Base-by-base conservation (phyloP, 2,329 filamentous ascomycete species). In the Paecilomyces sp. region DNA sequence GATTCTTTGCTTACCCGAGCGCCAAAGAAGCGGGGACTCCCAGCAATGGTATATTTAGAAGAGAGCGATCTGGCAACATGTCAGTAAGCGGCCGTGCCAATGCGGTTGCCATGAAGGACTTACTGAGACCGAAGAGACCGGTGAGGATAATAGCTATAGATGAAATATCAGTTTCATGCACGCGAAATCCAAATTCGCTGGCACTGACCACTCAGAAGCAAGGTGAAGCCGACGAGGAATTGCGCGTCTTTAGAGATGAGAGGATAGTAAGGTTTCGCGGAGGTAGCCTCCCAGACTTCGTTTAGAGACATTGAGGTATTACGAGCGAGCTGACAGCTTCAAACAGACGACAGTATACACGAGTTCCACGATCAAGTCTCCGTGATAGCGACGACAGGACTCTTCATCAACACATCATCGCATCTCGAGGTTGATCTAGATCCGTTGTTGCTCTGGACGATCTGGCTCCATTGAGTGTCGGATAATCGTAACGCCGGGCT, bases 211-310 rank as follows among this genome's bases (percentile, higher is more conserved):
- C 88, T 71, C 31, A 91, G 72, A 61, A 97, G 82, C 62, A 97
- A 83, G 58, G 81, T 74, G 77, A 92, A 93, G 71, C 87, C 92
- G 65, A 96, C 81, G 66, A 85, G 79, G 80, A 97, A 94, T 68
- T 97, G 94, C 73, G 81, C 87, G 71, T 87, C 84, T 81, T 97
- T 97, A 74, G 84, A 84, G 69, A 97, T 79, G 60, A 86, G 74
- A 63, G 93, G 92, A 68, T 87, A 78, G 80, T 94, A 97, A 64
- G 92, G 91, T 80, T 86, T 90, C 83, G 86, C 85, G 77, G 90
- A 85, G 80, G 92, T 90, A 83, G 91, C 90, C 83, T 95, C 89
- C 93, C 93, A 97, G 80, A 96, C 84, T 77, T 94, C 87, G 79
- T 88, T 87, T 77, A 96, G 81, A 82, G 90, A 91, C 79, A 81